These are phyloP conservation scores for Linnemannia zychae DNA, from an alignment of 192 early-diverging fungal species.

Conservation along the genomic window DNA sequence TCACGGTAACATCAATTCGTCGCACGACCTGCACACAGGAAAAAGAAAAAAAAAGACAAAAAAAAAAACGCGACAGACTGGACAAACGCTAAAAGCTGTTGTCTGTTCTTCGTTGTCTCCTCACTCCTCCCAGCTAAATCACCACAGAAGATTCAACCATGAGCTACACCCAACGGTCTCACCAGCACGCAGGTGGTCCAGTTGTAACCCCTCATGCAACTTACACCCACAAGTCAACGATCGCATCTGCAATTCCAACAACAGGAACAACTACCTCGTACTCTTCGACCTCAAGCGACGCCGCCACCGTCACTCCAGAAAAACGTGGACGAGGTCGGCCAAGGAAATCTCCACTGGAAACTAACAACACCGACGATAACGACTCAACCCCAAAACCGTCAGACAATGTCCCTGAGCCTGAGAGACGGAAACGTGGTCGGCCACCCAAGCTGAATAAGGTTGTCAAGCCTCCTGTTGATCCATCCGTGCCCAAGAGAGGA, in stretches of 20 bases:
- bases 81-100: neutral
- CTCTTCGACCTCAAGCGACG: neutral
- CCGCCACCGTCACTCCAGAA: neutral
- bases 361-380: neutral
- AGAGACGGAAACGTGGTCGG: neutral
- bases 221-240: neutral
- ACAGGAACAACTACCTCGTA: neutral
- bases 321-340: neutral
- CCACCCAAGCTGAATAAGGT: neutral
- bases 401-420: neutral
- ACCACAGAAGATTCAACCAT: neutral
- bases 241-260: neutral
- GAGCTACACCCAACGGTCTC: neutral
- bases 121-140: neutral
- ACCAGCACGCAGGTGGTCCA: neutral
- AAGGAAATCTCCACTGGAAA: neutral
- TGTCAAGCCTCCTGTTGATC: neutral
- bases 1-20: neutral
- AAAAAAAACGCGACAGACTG: neutral
- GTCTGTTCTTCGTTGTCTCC: neutral
- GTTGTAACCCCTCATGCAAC: neutral
- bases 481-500: constrained; percentile 1
- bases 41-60: neutral
- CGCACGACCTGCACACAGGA: neutral
- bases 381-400: neutral